Evolutionary conservation across 2,329 filamentous ascomycete species (phyloP).

Genomic region (Calonectria multiphialidica): DNA sequence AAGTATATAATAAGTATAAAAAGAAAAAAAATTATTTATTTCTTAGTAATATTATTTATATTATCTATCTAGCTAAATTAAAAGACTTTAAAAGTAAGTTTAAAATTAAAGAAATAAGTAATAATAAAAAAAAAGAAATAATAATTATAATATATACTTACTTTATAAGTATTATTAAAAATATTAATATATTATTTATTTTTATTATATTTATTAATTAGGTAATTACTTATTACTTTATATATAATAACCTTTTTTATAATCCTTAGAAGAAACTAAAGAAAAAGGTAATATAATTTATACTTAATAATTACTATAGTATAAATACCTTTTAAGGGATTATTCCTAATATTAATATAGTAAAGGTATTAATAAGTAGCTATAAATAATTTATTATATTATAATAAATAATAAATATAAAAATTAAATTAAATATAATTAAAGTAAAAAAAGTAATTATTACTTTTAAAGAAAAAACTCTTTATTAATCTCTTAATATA

Average conservation of each 20-base stretch:
- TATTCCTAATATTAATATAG: not conserved
- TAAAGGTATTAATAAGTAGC: not conserved
- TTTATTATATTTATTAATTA: not conserved
- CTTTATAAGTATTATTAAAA: not conserved
- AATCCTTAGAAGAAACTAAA: not conserved
- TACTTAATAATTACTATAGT: not conserved
- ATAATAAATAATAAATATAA: not conserved
- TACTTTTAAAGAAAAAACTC: not conserved
- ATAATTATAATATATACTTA: not conserved
- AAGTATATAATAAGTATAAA: too few relatives aligned
- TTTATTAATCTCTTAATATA: not conserved
- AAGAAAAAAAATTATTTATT: too few relatives aligned
- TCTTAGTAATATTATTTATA: too few relatives aligned
- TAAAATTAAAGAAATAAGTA: too few relatives aligned
- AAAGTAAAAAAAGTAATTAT: not conserved
- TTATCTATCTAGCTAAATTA: too few relatives aligned
- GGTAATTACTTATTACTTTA: not conserved
- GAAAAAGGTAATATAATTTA: not conserved
- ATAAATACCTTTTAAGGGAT: not conserved
- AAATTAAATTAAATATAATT: not conserved
- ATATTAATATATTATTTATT: not conserved
- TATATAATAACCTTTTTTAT: not conserved
- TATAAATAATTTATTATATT: not conserved
- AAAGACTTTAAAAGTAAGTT: too few relatives aligned
- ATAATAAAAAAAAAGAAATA: too few relatives aligned